These are phyloP conservation scores for Orbilia blumenaviensis DNA, from an alignment of 2,329 filamentous ascomycete species.

Conservation along the genomic window DNA sequence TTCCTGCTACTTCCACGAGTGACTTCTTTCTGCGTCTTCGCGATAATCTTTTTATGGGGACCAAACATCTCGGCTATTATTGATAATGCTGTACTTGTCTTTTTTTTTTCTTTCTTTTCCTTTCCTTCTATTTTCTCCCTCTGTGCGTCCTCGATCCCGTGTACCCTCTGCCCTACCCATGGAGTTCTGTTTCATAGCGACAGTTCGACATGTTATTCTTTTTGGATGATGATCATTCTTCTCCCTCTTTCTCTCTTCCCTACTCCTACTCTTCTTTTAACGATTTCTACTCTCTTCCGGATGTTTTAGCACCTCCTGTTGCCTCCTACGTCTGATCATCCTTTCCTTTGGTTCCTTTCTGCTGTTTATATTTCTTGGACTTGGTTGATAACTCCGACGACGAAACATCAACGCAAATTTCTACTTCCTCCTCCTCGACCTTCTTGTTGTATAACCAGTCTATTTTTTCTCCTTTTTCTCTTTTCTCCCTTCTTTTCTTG, in stretches of 20 bases:
- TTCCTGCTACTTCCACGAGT: slow-evolving; percentile 41
- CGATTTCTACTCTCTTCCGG: not conserved
- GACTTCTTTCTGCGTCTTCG: slow-evolving; percentile 26
- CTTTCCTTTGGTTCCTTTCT: slow-evolving; percentile 31
- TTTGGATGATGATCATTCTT: slow-evolving; percentile 20
- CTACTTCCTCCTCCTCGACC: not conserved
- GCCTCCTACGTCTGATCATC: slow-evolving; percentile 5
- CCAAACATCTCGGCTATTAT: slow-evolving; percentile 49
- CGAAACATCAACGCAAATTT: not conserved
- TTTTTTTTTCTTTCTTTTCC: slow-evolving; percentile 2
- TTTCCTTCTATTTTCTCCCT: slow-evolving; percentile 16
- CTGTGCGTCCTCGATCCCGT: slow-evolving; percentile 12
- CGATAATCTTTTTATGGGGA: slow-evolving; percentile 35
- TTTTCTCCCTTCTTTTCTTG: not conserved
- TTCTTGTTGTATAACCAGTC: slow-evolving; percentile 1
- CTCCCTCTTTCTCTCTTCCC: not conserved
- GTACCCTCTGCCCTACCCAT: slow-evolving; percentile 13
- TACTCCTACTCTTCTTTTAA: not conserved
- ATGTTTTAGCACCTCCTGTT: slow-evolving; percentile 37
- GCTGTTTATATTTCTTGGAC: slow-evolving; percentile 47
- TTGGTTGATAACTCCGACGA: slow-evolving; percentile 26
- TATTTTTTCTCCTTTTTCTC: too few species aligned
- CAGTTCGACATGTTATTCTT: slow-evolving; percentile 37
- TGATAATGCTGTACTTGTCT: slow-evolving; percentile 51
- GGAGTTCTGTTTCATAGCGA: slow-evolving; percentile 53